Evolutionary conservation across 2,329 filamentous ascomycete genomes (phyloP).

Genomic region (Fusarium mexicanum): DNA sequence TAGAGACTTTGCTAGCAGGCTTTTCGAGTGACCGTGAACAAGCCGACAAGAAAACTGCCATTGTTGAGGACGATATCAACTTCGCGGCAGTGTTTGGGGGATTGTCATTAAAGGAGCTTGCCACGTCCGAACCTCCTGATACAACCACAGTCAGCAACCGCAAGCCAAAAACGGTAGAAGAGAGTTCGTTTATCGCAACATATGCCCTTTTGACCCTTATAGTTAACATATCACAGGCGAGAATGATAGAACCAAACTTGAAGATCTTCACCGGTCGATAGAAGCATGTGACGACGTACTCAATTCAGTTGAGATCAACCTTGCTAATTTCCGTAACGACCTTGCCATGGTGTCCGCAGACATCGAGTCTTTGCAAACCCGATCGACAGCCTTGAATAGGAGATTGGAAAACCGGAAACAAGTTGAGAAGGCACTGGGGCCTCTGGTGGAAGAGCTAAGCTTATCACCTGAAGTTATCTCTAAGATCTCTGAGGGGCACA

Average conservation of each 20-base stretch:
- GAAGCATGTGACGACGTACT: slow-evolving; percentile 91
- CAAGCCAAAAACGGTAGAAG: slow-evolving; percentile 71
- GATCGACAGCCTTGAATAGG: slow-evolving; percentile 84
- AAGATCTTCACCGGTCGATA: slow-evolving; percentile 91
- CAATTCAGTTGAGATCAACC: slow-evolving; percentile 89
- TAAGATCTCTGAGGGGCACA: slow-evolving; percentile 86
- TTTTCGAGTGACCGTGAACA: slow-evolving; percentile 32
- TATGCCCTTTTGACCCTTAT: background rate
- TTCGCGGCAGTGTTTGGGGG: slow-evolving; percentile 81
- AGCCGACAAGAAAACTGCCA: slow-evolving; percentile 29
- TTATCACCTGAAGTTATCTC: slow-evolving; percentile 85
- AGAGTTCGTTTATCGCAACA: slow-evolving; percentile 66
- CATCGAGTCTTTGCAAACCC: slow-evolving; percentile 90
- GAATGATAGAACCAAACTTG: slow-evolving; percentile 82
- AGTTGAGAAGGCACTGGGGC: slow-evolving; percentile 87
- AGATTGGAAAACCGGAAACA: slow-evolving; percentile 88
- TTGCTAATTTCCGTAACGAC: slow-evolving; percentile 93
- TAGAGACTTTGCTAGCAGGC: slow-evolving; percentile 61
- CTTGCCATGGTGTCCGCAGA: slow-evolving; percentile 91
- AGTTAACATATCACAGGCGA: slow-evolving; percentile 64
- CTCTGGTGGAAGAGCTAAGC: slow-evolving; percentile 90
- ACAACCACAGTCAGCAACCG: slow-evolving; percentile 44
- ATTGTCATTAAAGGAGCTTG: slow-evolving; percentile 79
- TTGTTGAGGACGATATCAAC: slow-evolving; percentile 65
- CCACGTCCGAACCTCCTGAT: slow-evolving; percentile 48